Evolutionary conservation across 805 yeast genomes (phyloP).

Genomic region (Saturnispora hagleri): DNA sequence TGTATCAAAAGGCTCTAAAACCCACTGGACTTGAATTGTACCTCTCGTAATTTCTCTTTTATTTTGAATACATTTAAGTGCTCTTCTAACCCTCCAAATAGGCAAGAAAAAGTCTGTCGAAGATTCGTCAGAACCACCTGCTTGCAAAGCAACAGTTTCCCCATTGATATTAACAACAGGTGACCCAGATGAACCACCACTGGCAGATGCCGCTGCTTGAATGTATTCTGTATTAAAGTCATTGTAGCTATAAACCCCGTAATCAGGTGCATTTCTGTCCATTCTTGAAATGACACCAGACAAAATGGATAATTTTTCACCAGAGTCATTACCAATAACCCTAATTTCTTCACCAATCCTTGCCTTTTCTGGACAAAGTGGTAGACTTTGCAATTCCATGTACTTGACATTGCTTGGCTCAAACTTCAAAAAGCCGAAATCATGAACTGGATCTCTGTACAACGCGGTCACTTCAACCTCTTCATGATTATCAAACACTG

Average conservation of each 20-base stretch:
- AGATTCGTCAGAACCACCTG: slow-evolving; percentile 87
- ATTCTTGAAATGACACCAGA: slow-evolving; percentile 79
- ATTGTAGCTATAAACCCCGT: slow-evolving; percentile 78
- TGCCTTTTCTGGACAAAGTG: slow-evolving; percentile 72
- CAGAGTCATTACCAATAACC: slow-evolving; percentile 95
- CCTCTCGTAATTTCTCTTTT: slow-evolving; percentile 65
- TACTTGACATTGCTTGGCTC: slow-evolving; percentile 65
- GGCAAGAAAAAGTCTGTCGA: slow-evolving; percentile 92
- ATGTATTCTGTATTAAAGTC: slow-evolving; percentile 92
- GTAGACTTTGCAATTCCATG: slow-evolving; percentile 58
- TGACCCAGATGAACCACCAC: slow-evolving; percentile 93
- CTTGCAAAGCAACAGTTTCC: slow-evolving; percentile 82
- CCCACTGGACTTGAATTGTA: slow-evolving; percentile 87
- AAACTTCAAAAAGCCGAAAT: slow-evolving; percentile 81
- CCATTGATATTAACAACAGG: slow-evolving; percentile 90
- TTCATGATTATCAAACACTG: slow-evolving; percentile 89
- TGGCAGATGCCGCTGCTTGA: slow-evolving; percentile 93
- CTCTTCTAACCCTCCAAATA: slow-evolving; percentile 71
- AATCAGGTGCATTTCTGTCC: slow-evolving; percentile 92
- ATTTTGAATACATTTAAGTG: slow-evolving; percentile 62
- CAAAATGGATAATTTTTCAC: slow-evolving; percentile 82
- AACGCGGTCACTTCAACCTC: slow-evolving; percentile 80
- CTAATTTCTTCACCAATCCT: slow-evolving; percentile 88
- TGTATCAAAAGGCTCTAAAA: slow-evolving; percentile 77
- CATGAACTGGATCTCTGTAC: slow-evolving; percentile 92